A percentile compares a stretch with the other conserved stretches of the same genome.
phyloP scores from a whole-genome alignment of 148 eudicot species.

The Persicaria tinctoria region DNA sequence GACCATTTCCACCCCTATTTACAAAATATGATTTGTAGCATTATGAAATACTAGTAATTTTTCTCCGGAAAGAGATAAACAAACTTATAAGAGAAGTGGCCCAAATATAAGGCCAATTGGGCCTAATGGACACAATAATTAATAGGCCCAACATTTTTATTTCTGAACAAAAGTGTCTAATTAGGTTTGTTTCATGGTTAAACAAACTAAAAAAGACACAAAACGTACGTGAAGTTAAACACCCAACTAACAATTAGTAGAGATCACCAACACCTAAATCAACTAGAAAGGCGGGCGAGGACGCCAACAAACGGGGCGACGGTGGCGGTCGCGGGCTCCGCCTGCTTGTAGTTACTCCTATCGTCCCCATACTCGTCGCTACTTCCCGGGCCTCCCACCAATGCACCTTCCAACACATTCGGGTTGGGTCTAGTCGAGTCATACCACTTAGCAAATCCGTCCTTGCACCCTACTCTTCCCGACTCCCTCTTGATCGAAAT shows the following conservation, averaged over 20 bases:
- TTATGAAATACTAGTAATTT: too few relatives aligned
- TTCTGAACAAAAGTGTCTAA: too few relatives aligned
- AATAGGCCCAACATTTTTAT: too few relatives aligned
- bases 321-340: slow-evolving; percentile 36
- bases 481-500: slow-evolving; percentile 26
- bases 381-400: slow-evolving; percentile 53
- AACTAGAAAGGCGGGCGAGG: slow-evolving; percentile 16
- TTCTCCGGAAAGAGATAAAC: too few relatives aligned
- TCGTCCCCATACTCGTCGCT: slow-evolving; percentile 31
- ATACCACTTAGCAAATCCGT: slow-evolving; percentile 31
- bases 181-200: not conserved
- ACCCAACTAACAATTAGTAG: not conserved
- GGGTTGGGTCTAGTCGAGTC: slow-evolving; percentile 28
- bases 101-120: too few relatives aligned
- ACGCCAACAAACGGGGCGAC: slow-evolving; percentile 47
- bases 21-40: too few relatives aligned
- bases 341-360: slow-evolving; percentile 25
- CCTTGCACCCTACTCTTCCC: slow-evolving; percentile 27
- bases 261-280: not conserved
- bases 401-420: slow-evolving; percentile 37
- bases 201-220: not conserved
- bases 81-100: too few relatives aligned
- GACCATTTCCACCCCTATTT: too few relatives aligned
- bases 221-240: not conserved
- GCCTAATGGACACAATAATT: too few relatives aligned